Evolutionary conservation across 1,284 basidiomycete species (phyloP), one percentile per base, ranked within the genome.

Genomic region (Cerrena zonata): DNA sequence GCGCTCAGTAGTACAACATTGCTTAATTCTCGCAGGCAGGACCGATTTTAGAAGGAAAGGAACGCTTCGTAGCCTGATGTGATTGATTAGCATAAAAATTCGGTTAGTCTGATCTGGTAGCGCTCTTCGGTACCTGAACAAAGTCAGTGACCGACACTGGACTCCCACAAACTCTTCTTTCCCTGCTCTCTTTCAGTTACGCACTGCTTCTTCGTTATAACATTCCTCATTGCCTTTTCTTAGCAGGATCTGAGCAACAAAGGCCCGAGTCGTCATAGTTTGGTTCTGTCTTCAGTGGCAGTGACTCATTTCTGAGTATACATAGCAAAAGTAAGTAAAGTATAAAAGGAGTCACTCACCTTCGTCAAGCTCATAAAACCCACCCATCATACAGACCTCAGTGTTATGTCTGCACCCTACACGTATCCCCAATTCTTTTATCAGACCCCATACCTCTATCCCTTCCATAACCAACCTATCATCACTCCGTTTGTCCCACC

Each of bases 401-500:
- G 37, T 34, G 30, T 27, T 26, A 61, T 62, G 60, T 48, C 59
- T 48, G 37, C 51, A 12, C 58, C 59, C 4, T 64, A 58, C 56
- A 46, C 41, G 21, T 60, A 63, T 48, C 57, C 55, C 21, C 58
- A 55, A 39, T 62, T 54, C 53, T 57, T 55, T 51, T 61, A 59
- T 44, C 50, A 49, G 7, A 63, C 62, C 1, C 64, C 65, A 2
- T 66, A 66, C 56, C 58, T 65, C 19, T 56, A 52, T 48, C 63
- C 63, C 2, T 66, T 59, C 55, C 61, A 59, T 45, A 57, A 64
- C 27, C 61, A 57, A 49, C 58, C 55, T 5, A 40, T 58, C 24
- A 50, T 62, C 25, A 64, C 63, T 3, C 65, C 65, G 2, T 64
- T 65, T 52, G 62, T 67, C 48, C 65, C 65, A 5, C 56, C 61